Evolutionary conservation across 2,329 filamentous ascomycete genomes (phyloP).

Genomic region (Didymella sp.): DNA sequence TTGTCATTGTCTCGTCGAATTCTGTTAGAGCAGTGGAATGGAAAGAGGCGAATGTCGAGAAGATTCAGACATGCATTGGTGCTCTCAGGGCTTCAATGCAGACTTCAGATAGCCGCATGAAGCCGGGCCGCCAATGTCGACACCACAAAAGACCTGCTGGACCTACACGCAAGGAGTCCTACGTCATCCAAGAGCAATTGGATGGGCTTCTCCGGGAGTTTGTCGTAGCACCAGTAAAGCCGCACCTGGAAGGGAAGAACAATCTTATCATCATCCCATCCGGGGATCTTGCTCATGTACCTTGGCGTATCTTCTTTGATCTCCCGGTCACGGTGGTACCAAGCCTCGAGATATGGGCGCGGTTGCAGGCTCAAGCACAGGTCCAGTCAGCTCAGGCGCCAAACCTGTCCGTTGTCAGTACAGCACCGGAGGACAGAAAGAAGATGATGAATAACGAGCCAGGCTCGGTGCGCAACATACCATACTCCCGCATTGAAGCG

Average conservation of each 20-base stretch:
- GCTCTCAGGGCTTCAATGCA: not conserved
- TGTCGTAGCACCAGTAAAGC: not conserved
- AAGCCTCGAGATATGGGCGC: not conserved
- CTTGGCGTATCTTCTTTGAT: slow-evolving; percentile 5
- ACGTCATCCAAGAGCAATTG: not conserved
- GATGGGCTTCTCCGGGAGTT: not conserved
- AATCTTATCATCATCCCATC: slow-evolving; percentile 3
- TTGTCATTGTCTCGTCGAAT: not conserved
- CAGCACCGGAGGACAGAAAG: not conserved
- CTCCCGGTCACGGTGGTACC: not conserved
- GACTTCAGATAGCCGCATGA: not conserved
- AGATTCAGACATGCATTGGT: not conserved
- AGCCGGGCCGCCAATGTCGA: not conserved
- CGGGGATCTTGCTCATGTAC: slow-evolving; percentile 2
- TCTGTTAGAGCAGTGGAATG: not conserved
- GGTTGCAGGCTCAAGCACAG: not conserved
- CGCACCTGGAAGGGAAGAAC: not conserved
- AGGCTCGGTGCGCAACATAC: not conserved
- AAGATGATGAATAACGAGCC: not conserved
- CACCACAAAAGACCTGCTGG: not conserved
- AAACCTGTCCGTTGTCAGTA: not conserved
- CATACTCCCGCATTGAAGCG: slow-evolving; percentile 3
- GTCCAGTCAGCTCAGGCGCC: not conserved
- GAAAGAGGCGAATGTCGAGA: not conserved
- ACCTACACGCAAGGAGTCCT: not conserved